Percentiles rank a stretch among this genome's conserved stretches.
These are phyloP conservation scores for Neurospora crassa DNA, from an alignment of 2,329 filamentous ascomycete species.

Conservation along the genomic window DNA sequence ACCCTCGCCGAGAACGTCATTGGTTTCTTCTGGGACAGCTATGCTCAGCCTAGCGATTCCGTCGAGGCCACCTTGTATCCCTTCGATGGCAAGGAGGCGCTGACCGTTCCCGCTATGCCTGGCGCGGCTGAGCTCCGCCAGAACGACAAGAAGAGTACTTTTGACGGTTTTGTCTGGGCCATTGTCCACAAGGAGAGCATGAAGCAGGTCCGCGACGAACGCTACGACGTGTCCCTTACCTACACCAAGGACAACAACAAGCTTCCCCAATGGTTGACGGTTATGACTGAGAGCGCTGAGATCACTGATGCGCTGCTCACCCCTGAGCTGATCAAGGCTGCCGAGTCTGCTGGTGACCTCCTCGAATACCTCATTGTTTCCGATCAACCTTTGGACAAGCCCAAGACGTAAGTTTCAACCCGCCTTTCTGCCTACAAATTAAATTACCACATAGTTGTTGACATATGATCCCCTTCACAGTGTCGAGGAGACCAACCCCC, in stretches of 20 bases:
- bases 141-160: slow-evolving; percentile 56
- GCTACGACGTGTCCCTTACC: slow-evolving; percentile 90
- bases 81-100: slow-evolving; percentile 84
- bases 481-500: slow-evolving; percentile 71
- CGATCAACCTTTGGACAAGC: slow-evolving; percentile 83
- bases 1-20: slow-evolving; percentile 53
- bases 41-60: slow-evolving; percentile 59
- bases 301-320: slow-evolving; percentile 83
- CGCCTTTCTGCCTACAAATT: background rate
- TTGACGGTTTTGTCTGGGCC: slow-evolving; percentile 89
- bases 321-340: slow-evolving; percentile 72
- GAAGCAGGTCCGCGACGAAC: slow-evolving; percentile 80
- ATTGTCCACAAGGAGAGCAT: slow-evolving; percentile 92
- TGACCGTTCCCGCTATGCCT: slow-evolving; percentile 59
- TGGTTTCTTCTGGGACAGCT: slow-evolving; percentile 72
- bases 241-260: slow-evolving; percentile 87
- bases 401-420: slow-evolving; percentile 55
- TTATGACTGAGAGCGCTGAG: slow-evolving; percentile 96
- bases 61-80: slow-evolving; percentile 72
- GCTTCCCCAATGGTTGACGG: slow-evolving; percentile 78
- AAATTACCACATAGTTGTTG: background rate
- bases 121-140: slow-evolving; percentile 47
- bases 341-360: slow-evolving; percentile 66
- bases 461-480: slow-evolving; percentile 31
- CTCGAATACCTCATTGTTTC: slow-evolving; percentile 83